Evolutionary conservation across 148 eudicot species (phyloP).

Genomic region (Chenopodium formosanum): DNA sequence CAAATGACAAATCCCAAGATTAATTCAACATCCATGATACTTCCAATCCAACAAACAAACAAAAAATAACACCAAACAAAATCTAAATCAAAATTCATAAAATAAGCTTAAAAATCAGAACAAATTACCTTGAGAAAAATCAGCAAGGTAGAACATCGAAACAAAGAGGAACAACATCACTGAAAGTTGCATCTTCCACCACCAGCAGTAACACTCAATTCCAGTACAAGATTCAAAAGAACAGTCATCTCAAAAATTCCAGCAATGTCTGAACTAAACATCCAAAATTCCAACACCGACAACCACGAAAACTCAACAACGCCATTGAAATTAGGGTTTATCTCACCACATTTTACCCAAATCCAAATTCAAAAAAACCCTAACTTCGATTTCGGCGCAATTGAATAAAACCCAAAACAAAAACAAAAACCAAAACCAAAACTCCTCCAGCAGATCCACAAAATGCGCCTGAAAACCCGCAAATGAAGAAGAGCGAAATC

Average conservation of each 20-base stretch:
- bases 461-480: slow-evolving; percentile 23
- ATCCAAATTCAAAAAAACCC: slow-evolving; percentile 14
- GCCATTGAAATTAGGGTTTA: slow-evolving; percentile 9
- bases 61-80: too few relatives aligned
- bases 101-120: neutral
- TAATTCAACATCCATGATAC: neutral
- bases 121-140: slow-evolving; percentile 14
- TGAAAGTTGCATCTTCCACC: slow-evolving; percentile 24
- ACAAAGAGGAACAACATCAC: slow-evolving; percentile 16
- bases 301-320: neutral
- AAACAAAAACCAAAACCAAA: too few relatives aligned
- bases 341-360: neutral
- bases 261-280: neutral
- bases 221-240: neutral
- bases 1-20: neutral
- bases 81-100: neutral
- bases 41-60: neutral
- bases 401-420: neutral
- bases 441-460: slow-evolving; percentile 1
- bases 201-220: neutral
- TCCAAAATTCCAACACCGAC: neutral
- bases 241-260: neutral
- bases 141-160: slow-evolving; percentile 1
- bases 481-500: neutral
- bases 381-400: neutral